A percentile compares a stretch with the other conserved stretches of the same genome.
phyloP scores from a whole-genome alignment of 2,329 filamentous ascomycete genomes.

The Hymenoscyphus infarciens region DNA sequence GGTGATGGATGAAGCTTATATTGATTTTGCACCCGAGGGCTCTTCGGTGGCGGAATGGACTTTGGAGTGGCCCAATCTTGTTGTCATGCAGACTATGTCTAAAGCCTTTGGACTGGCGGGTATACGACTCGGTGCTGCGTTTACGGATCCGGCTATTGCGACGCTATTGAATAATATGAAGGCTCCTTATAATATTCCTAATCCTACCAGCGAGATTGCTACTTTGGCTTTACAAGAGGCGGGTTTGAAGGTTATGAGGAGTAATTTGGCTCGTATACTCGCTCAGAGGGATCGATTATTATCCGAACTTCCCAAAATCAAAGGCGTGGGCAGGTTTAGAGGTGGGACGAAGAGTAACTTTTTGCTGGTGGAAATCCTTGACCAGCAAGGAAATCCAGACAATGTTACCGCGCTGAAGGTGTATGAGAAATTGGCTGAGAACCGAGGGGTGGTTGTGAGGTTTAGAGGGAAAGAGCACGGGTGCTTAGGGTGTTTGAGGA shows the following conservation, averaged over 20 bases:
- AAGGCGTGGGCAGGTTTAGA: constrained; percentile 74
- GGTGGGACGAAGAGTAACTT: constrained; percentile 87
- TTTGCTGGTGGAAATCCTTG: constrained; percentile 81
- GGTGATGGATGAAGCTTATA: constrained; percentile 90
- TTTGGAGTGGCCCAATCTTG: constrained; percentile 86
- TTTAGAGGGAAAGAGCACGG: constrained; percentile 92
- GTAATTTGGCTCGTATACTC: constrained; percentile 66
- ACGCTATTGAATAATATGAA: constrained; percentile 85
- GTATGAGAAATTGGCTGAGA: constrained; percentile 82
- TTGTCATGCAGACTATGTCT: constrained; percentile 97
- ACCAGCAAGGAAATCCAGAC: constrained; percentile 68
- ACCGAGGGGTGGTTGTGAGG: constrained; percentile 83
- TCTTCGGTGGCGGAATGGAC: constrained; percentile 89
- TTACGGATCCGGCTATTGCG: constrained; percentile 72
- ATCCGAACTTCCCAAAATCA: constrained; percentile 66
- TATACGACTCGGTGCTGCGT: constrained; percentile 84
- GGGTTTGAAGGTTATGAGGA: constrained; percentile 70
- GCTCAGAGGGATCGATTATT: constrained; percentile 75
- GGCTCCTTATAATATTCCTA: constrained; percentile 93
- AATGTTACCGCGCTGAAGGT: constrained; percentile 74
- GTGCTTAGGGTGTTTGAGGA: constrained; percentile 81
- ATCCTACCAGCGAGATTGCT: constrained; percentile 79
- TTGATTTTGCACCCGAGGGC: constrained; percentile 82
- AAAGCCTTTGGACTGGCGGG: constrained; percentile 96
- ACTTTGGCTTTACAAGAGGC: constrained; percentile 62